Evolutionary conservation across 2,329 filamentous ascomycete species (phyloP).

Genomic region (Clarireedia monteithiana): DNA sequence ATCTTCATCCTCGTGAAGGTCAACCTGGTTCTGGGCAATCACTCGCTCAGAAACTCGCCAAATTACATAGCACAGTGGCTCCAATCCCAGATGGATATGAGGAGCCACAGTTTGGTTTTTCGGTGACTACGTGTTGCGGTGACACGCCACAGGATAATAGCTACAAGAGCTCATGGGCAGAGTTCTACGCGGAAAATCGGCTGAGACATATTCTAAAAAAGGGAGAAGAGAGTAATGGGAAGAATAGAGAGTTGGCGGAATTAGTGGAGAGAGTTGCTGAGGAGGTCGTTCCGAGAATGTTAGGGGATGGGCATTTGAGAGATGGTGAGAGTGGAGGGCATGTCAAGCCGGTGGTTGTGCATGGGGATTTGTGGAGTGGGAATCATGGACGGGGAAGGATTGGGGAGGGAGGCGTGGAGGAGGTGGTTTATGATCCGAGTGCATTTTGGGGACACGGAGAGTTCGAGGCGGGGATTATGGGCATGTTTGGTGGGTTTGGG

Average conservation of each 20-base stretch:
- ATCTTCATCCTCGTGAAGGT: slow-evolving; percentile 40
- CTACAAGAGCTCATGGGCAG: slow-evolving; percentile 67
- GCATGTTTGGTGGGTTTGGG: slow-evolving; percentile 89
- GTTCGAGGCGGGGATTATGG: slow-evolving; percentile 90
- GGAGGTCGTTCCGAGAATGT: slow-evolving; percentile 65
- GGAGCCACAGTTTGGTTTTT: slow-evolving; percentile 70
- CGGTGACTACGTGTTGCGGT: slow-evolving; percentile 78
- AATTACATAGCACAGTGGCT: slow-evolving; percentile 68
- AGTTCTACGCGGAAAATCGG: slow-evolving; percentile 76
- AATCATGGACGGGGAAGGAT: slow-evolving; percentile 67
- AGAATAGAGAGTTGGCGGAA: slow-evolving; percentile 51
- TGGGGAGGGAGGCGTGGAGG: slow-evolving; percentile 46
- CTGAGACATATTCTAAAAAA: slow-evolving; percentile 56
- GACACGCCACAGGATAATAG: slow-evolving; percentile 74
- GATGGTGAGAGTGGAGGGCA: slow-evolving; percentile 36
- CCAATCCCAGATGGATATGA: slow-evolving; percentile 52
- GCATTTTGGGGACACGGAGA: slow-evolving; percentile 80
- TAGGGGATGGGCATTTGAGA: slow-evolving; percentile 60
- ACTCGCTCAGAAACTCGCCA: slow-evolving; percentile 69
- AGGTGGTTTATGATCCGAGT: slow-evolving; percentile 77
- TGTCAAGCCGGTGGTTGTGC: slow-evolving; percentile 71
- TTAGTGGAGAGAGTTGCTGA: slow-evolving; percentile 58
- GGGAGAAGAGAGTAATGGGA: slow-evolving; percentile 53
- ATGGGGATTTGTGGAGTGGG: slow-evolving; percentile 91
- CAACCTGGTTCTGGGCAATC: slow-evolving; percentile 34